phyloP scores from a whole-genome alignment of 352 stramenopile genomes.

The Pythium insidiosum region DNA sequence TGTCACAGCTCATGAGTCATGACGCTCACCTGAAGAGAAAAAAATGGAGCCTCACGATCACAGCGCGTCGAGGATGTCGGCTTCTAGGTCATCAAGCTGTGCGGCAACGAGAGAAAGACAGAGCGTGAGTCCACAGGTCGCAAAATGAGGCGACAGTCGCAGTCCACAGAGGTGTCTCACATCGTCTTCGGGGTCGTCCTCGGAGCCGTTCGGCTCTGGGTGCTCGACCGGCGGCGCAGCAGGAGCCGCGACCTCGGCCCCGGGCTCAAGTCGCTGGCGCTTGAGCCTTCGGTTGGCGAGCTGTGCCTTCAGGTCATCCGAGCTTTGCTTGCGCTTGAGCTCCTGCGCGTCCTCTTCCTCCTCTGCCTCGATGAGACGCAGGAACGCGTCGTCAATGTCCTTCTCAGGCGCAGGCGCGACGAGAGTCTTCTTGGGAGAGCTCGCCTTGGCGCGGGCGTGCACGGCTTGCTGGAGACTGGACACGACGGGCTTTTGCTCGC shows the following conservation, averaged over 20 bases:
- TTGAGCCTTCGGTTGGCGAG: constrained; percentile 43
- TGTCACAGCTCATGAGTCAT: too few species aligned
- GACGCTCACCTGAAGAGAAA: too few species aligned
- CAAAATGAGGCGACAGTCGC: too few species aligned
- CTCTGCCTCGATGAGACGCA: constrained; percentile 68
- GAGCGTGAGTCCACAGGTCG: too few species aligned
- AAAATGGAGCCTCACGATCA: too few species aligned
- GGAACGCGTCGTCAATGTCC: constrained; percentile 74
- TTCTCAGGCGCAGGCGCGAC: constrained; percentile 18
- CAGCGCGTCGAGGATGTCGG: constrained; percentile 59
- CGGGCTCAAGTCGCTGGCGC: constrained; percentile 5
- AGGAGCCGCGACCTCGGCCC: constrained; percentile 1
- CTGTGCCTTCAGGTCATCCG: constrained; percentile 29
- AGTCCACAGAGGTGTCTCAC: too few species aligned
- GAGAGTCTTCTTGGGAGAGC: too few species aligned
- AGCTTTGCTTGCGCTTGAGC: constrained; percentile 45
- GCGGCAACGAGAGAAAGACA: background rate
- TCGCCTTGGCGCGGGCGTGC: too few species aligned
- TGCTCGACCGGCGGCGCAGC: background rate
- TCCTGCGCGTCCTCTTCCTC: constrained; percentile 55
- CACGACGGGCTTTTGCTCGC: constrained; percentile 5
- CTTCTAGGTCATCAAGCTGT: constrained; percentile 71
- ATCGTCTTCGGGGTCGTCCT: constrained; percentile 22
- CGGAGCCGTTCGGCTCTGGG: background rate
- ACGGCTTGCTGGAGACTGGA: too few species aligned